Evolutionary conservation across 306 rosid genomes (phyloP), one percentile per base, ranked within the genome.

Genomic region (Malus orientalis): DNA sequence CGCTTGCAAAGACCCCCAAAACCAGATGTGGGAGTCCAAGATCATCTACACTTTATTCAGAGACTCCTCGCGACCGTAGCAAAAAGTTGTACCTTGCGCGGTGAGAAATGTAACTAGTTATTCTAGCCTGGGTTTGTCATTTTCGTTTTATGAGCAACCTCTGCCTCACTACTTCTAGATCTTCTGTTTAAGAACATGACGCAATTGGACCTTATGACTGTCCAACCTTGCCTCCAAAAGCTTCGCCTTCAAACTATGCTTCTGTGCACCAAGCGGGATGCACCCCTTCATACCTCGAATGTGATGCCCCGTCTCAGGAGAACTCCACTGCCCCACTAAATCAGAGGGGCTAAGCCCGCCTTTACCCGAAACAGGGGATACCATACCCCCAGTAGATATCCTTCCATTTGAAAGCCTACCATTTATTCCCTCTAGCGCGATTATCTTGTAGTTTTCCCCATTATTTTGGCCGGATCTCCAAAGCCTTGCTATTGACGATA

Each of bases 221-320:
- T 90, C 98, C 82, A 88, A 84, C 82, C 98, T 91, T 44, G 98
- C 97, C 87, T 93, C 98, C 79, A 93, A 30, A 61, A 93, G 94
- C 86, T 85, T 89, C 29, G 94, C 85, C 87, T 91, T 93, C 87
- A 93, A 87, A 81, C 97, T 91, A 76, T 84, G 86, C 86, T 93
- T 93, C 80, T 84, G 88, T 4, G 87, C 82, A 6, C 66, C 77
- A 27, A 87, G 91, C 74, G 98, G 97, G 60, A 90, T 91, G 86
- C 96, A 90, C 23, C 92, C 96, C 67, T 91, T 91, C 88, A 78
- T 90, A 69, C 93, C 93, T 64, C 90, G 90, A 70, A 75, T 69
- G 29, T 85, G 81, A 67, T 85, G 83, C 59, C 88, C 88, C 0
- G 92, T 81, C 74, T 91, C 95, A 0, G 96, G 93, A 44, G 97